These are phyloP conservation scores for Gaeumannomyces tritici DNA, from an alignment of 2,329 filamentous ascomycete species.

Conservation along the genomic window DNA sequence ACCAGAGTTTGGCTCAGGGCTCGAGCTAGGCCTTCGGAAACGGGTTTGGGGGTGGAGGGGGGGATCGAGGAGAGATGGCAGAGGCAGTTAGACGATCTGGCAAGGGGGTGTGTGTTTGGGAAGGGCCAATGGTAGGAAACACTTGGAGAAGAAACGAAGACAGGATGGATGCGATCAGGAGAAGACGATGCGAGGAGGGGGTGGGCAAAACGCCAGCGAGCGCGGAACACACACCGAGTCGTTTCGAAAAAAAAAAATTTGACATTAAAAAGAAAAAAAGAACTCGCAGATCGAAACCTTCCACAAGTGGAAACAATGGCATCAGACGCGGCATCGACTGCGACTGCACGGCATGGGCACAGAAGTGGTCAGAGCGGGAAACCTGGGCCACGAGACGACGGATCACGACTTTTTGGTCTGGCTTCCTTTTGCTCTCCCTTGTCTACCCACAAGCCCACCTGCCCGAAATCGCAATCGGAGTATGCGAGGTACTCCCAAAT, in stretches of 20 bases:
- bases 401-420: background rate
- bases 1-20: constrained; percentile 4
- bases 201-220: constrained; percentile 7
- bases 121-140: constrained; percentile 4
- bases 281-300: constrained; percentile 16
- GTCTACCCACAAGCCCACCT: background rate
- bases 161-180: constrained; percentile 3
- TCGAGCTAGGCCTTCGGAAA: background rate
- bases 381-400: background rate
- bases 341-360: constrained; percentile 9
- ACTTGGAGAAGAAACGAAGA: too few relatives aligned
- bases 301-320: constrained; percentile 15
- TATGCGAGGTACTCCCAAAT: background rate
- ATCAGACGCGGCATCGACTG: constrained; percentile 15
- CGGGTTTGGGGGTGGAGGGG: background rate
- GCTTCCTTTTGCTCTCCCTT: background rate
- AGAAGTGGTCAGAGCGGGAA: constrained; percentile 12
- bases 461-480: background rate
- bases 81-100: background rate
- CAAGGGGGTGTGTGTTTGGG: background rate
- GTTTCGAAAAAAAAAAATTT: constrained; percentile 7
- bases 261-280: constrained; percentile 3
- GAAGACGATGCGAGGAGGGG: constrained; percentile 8
- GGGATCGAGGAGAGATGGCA: background rate
- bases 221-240: constrained; percentile 5